Base-by-base conservation (phyloP, 106 monocot genomes). In the Ottelia alismoides region DNA sequence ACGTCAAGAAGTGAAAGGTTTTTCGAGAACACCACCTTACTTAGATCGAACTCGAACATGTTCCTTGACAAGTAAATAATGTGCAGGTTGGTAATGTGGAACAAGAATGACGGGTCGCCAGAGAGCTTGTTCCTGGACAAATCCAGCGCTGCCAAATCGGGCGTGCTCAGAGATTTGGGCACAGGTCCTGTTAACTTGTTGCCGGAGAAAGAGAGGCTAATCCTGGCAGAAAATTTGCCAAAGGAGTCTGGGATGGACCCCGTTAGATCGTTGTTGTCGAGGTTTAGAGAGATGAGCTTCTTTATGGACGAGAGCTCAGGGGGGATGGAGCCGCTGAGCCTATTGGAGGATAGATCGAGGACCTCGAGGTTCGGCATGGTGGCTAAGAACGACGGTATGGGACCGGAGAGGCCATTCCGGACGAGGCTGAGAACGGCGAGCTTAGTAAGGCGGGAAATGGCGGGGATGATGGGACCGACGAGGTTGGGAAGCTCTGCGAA, bases 71-170 rank as follows among this genome's bases (percentile, higher is more conserved):
- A 44, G 35, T 76, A 57, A 11, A 85, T 58, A 35, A 30, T 25
- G 11, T 24, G 26, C 12, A 43, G 40, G 16, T 53, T n/a, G n/a
- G n/a, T n/a, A n/a, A n/a, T 76, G 11, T 48, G 66, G 31, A 85
- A 80, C 49, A 78, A 44, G 47, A 68, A 67, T 31, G 74, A 72
- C 1, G 83, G 62, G 40, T 84, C 71, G 6, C 78, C 78, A 19
- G 56, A 56, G 19, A 78, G 65, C 30, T 48, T 19, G 65, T 83
- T 83, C 24, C 74, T 47, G 0, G 74, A 74, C 16, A 83, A 51
- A 55, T 83, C 70, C n/a, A 84, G 52, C 20, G 28, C 28, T 25
- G 32, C 20, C 45, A 53, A 53, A 26, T 64, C 20, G 4, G 45
- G 54, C 11, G 17, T 18, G 29, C 64, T 63, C 7, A 75, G 60